A percentile compares a stretch with the other conserved stretches of the same genome.
phyloP scores from a whole-genome alignment of 345 rosid species.

The Citrus australasica region DNA sequence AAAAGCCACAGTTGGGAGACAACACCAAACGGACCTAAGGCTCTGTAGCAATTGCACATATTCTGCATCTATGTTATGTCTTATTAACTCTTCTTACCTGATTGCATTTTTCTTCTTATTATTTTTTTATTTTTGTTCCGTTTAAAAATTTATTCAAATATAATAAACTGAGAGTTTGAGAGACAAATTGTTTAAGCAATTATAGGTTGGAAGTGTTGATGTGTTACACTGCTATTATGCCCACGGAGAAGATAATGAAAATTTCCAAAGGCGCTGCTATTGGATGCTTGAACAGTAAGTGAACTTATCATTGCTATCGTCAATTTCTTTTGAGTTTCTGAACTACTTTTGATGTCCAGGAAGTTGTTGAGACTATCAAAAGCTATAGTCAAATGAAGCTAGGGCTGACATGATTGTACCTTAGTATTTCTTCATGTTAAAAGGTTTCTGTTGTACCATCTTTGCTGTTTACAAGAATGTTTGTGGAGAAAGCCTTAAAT shows the following conservation, averaged over 20 bases:
- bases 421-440: background rate
- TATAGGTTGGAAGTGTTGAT: constrained; percentile 92
- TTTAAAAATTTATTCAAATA: background rate
- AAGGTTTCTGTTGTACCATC: background rate
- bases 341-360: background rate
- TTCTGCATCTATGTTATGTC: background rate
- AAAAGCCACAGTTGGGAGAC: no score
- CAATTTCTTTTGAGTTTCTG: background rate
- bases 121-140: background rate
- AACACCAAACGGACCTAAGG: no score
- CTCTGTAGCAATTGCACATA: background rate
- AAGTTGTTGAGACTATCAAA: background rate
- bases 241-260: constrained; percentile 88
- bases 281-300: constrained; percentile 96
- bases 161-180: constrained; percentile 9
- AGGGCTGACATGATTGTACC: background rate
- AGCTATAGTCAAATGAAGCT: background rate
- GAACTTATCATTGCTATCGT: constrained; percentile 3
- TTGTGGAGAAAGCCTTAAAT: background rate
- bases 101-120: background rate
- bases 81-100: background rate
- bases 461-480: background rate
- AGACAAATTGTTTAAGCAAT: constrained; percentile 29
- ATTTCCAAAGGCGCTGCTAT: constrained; percentile 92
- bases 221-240: constrained; percentile 96